These are phyloP conservation scores for Neurospora cerealis DNA, from an alignment of 495 filamentous ascomycete species.

Conservation along the genomic window DNA sequence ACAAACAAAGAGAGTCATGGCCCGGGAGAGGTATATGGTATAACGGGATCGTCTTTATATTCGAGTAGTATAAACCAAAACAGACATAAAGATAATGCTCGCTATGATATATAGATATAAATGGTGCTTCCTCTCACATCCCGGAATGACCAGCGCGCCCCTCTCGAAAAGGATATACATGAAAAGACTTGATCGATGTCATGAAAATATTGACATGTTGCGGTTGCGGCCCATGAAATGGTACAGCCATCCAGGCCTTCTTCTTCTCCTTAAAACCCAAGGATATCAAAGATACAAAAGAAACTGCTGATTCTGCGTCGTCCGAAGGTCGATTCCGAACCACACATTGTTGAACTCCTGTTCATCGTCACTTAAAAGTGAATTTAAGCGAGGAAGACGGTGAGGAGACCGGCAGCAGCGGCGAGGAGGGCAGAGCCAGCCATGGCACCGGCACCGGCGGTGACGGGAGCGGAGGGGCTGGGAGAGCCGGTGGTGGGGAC, in stretches of 20 bases:
- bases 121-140: background rate
- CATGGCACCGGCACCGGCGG: conserved; percentile 36
- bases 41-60: background rate
- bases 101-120: background rate
- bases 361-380: background rate
- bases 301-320: background rate
- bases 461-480: conserved; percentile 27
- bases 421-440: conserved; percentile 35
- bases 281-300: background rate
- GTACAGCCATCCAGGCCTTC: background rate
- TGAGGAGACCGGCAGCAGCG: conserved; percentile 41
- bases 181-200: background rate
- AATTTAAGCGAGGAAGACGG: conserved; percentile 43
- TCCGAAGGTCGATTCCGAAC: background rate
- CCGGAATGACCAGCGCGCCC: background rate
- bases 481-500: conserved; percentile 23
- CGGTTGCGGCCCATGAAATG: background rate
- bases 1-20: background rate
- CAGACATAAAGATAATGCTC: background rate
- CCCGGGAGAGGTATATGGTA: background rate
- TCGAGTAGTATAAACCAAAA: background rate
- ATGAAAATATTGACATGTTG: background rate
- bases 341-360: background rate
- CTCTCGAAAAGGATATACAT: background rate
- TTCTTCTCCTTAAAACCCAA: background rate